Conservation (phyloP, 2,329 filamentous ascomycete species). For the Botrytis elliptica region DNA sequence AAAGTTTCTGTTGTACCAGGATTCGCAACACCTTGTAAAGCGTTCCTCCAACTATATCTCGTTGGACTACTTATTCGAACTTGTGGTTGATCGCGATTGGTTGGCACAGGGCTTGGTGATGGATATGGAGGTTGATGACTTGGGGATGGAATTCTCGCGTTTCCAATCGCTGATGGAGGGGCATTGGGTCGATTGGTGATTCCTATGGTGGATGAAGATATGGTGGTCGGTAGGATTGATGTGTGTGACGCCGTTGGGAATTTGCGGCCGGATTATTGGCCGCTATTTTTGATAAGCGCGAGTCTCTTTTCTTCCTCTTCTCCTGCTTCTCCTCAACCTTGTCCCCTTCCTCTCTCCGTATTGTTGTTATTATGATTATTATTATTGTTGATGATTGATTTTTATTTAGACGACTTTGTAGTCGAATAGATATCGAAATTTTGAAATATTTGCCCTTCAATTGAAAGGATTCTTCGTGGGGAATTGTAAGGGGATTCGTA, state of each 20-base stretch:
- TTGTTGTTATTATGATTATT: background rate
- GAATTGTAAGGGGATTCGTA: constrained; percentile 5
- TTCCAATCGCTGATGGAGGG: constrained; percentile 28
- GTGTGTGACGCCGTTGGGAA: constrained; percentile 37
- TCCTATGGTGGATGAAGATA: constrained; percentile 29
- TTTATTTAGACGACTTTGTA: background rate
- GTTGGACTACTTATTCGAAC: constrained; percentile 48
- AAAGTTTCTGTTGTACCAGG: background rate
- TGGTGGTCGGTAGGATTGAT: constrained; percentile 27
- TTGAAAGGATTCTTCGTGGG: constrained; percentile 14
- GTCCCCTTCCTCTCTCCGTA: background rate
- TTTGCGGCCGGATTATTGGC: constrained; percentile 25
- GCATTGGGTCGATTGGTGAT: constrained; percentile 20
- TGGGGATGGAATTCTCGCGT: constrained; percentile 36
- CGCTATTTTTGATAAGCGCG: constrained; percentile 15
- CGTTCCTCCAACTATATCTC: constrained; percentile 39
- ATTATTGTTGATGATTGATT: background rate
- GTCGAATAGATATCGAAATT: constrained; percentile 5
- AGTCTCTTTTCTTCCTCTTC: background rate
- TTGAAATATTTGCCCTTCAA: background rate
- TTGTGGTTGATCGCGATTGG: constrained; percentile 29
- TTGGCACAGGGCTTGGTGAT: constrained; percentile 23
- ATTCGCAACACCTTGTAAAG: constrained; percentile 31
- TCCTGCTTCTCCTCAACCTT: background rate
- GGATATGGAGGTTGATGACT: constrained; percentile 37